Evolutionary conservation across 2,329 filamentous ascomycete species (phyloP), one percentile per base, ranked within the genome.

Genomic region (Pseudogymnoascus pannorum): DNA sequence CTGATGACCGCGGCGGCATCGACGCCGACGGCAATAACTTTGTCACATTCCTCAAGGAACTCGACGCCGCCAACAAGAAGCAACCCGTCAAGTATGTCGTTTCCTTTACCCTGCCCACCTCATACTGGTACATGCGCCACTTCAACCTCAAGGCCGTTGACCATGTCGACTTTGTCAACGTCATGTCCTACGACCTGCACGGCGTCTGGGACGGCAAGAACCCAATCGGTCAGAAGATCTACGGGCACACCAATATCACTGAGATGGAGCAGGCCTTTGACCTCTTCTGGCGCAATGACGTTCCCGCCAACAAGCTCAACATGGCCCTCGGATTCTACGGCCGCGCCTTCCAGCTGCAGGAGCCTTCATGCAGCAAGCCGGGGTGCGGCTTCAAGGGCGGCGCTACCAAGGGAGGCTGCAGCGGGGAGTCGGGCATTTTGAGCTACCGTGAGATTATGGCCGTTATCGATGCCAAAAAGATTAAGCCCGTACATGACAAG

Each of bases 261-360:
- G 77, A 81, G 66, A 80, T 80, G 16, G 69, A 76, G 4, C 26
- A 65, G 0, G 71, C 72, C 0, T 57, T 79, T 0, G 73, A 79
- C 3, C 74, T 81, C 0, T 67, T 82, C 4, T 81, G 79, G 77
- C 70, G 77, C 6, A 75, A 72, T 29, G 66, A 74, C 20, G 68
- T 83, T 1, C 64, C 69, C 0, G 72, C 80, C 0, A 54, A 63
- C 0, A 77, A 79, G 60, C 65, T 83, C 4, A 70, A 67, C 3
- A 60, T 83, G 6, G 80, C 80, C 1, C 33, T 77, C 2, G 76
- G 72, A 3, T 81, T 78, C 62, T 82, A 82, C 64, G 76, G 78
- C 4, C 33, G 65, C 14, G 42, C n/a, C 35, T 72, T 70, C 54
- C 66, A 66, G 8, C 60, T 72, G 3, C 54, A 61, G 2, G 65